Percentiles rank a stretch among this genome's conserved stretches.
Conservation (phyloP, 176 grass and related monocot species). For the Cenchrus americanus region DNA sequence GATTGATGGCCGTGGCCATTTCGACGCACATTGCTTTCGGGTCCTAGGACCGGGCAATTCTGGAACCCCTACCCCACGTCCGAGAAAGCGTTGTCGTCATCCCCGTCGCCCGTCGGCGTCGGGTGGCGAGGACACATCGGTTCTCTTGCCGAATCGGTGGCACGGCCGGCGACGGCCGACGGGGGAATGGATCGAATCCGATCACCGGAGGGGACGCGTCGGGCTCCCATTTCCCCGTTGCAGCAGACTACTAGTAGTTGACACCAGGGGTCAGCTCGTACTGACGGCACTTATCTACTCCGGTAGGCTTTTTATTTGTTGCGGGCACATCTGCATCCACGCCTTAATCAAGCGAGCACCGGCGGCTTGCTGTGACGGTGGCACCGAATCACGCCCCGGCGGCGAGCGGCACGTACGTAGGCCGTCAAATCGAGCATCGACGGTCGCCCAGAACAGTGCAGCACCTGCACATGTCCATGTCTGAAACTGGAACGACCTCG, state of each 20-base stretch:
- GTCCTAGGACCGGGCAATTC: constrained; percentile 41
- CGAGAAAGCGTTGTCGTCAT: constrained; percentile 16
- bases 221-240: constrained; percentile 34
- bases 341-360: constrained; percentile 42
- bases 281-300: constrained; percentile 39
- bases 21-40: constrained; percentile 35
- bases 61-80: constrained; percentile 13
- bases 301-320: constrained; percentile 33
- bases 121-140: constrained; percentile 40
- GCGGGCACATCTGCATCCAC: background rate
- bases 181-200: no score
- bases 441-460: background rate
- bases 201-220: background rate
- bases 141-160: constrained; percentile 22
- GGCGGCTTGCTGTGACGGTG: background rate
- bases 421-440: background rate
- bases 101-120: no score
- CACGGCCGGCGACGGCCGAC: background rate
- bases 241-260: constrained; percentile 18
- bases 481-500: background rate
- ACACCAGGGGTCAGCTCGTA: constrained; percentile 11
- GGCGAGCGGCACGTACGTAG: background rate
- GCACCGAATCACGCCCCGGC: constrained; percentile 5
- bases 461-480: background rate
- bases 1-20: constrained; percentile 10